Percentiles rank a stretch among this genome's conserved stretches.
phyloP scores from a whole-genome alignment of 2,329 filamentous ascomycete genomes.

The Ceratocystis huliohia region DNA sequence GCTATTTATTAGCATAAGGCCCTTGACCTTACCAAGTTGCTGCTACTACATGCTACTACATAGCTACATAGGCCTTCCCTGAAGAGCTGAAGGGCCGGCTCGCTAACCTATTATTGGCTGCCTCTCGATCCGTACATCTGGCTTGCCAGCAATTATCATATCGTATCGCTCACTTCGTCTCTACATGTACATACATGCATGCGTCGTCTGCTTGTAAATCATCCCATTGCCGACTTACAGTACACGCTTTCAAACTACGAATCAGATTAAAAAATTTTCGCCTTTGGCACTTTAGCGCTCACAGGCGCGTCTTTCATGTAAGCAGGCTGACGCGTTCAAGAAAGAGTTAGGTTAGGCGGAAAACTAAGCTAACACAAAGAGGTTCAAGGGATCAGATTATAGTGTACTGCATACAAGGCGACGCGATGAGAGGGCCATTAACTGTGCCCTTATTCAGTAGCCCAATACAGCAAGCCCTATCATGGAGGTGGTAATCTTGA shows the following conservation, averaged over 20 bases:
- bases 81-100: constrained; percentile 1
- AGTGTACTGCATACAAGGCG: too few relatives aligned
- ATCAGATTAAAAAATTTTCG: not conserved
- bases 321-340: not conserved
- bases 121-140: not conserved
- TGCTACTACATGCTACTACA: not conserved
- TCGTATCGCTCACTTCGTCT: too few relatives aligned
- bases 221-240: too few relatives aligned
- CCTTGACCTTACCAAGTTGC: not conserved
- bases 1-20: not conserved
- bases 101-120: not conserved
- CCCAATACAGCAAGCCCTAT: too few relatives aligned
- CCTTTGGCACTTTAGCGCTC: not conserved
- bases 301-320: not conserved
- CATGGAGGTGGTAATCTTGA: not conserved
- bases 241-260: too few relatives aligned
- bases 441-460: too few relatives aligned
- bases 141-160: too few relatives aligned
- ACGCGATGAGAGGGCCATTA: too few relatives aligned
- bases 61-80: not conserved
- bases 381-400: too few relatives aligned
- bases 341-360: not conserved
- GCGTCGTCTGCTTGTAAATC: too few relatives aligned
- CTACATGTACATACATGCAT: too few relatives aligned
- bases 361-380: too few relatives aligned